Evolutionary conservation across 2,329 filamentous ascomycete genomes (phyloP), one percentile per base, ranked within the genome.

Genomic region (Hypoxylon sp.): DNA sequence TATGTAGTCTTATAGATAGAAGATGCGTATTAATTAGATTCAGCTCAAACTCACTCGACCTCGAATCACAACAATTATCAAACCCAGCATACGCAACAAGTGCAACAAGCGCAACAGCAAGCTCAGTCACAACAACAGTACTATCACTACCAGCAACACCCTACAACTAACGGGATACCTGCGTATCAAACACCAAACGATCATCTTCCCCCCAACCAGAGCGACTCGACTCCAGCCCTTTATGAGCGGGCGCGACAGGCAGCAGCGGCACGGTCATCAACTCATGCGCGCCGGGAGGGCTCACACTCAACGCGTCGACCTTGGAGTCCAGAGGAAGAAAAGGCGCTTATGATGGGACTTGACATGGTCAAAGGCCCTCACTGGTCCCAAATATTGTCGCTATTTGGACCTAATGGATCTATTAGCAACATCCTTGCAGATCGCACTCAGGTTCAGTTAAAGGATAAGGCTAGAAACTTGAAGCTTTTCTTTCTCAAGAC

Each of bases 401-500:
- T 97, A 43, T 97, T 95, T 75, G 94, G 94, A 0, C 86, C 88
- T 0, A 91, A 90, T 43, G 94, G 94, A 4, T 91, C 90, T 0
- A 87, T 95, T 23, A 94, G 89, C 48, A 91, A 95, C 71, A 91
- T 95, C 23, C 84, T 97, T 19, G 95, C 94, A 71, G 94, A 97
- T 75, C 87, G 93, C 32, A 96, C 94, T 46, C 93, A 97, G 75
- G 94, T 97, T 0, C 94, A 97, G 76, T 83, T 97, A 11, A 97
- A 97, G 78, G 93, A 97, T 76, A 97, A 97, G 78, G 93, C 93
- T 0, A 85, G 93, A 52, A 97, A 97, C 70, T 80, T 97, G 51
- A 97, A 97, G 78, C 81, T 97, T 0, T 97, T 96, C 81, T 97
- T 97, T 78, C 81, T 97, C 57, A 97, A 97, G 81, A 95, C 91